Evolutionary conservation across 2,329 filamentous ascomycete species (phyloP), one percentile per base, ranked within the genome.

Genomic region (Aaosphaeria arxii): DNA sequence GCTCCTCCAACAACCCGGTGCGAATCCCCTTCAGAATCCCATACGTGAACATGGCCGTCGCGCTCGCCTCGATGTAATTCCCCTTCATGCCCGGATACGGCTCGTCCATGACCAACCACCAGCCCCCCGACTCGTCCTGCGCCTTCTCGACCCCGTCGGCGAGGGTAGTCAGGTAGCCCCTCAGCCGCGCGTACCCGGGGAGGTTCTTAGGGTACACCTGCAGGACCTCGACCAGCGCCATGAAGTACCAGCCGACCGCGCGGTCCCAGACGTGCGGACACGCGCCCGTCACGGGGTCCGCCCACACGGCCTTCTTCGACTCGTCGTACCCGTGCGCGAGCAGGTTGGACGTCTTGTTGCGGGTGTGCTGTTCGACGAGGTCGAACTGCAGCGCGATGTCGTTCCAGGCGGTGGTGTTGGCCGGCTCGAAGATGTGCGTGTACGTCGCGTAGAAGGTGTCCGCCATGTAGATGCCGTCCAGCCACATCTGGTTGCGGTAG

Each of bases 41-140:
- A 51, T 69, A 69, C 2, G 65, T 60, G 48, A 71, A 71, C 63
- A 85, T 81, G 4, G 79, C 80, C 2, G 77, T 78, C 6, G 75
- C 81, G 31, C 79, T 82, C 32, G 77, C 79, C 67, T 85, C 80
- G 42, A 85, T 77, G 61, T 81, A 85, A 62, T 86, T 85, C 2
- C 79, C 80, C 41, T 73, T 53, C 36, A 50, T 58, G 5, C 65
- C 63, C 7, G 62, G 72, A 46, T 78, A 76, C 29, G 72, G 63
- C 48, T 75, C 71, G 54, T 74, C 75, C 74, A 84, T 79, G 40
- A 84, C 69, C 44, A 83, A 66, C 77, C 79, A 84, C 80, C 81
- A 85, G 5, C 77, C 80, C 0, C 79, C 78, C 5, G 62, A 69
- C 2, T 53, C 55, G 47, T 79, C 76, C 24, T 74, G 74, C 0